Base-by-base conservation (phyloP, 805 yeast genomes). In the Komagataella ulmi region DNA sequence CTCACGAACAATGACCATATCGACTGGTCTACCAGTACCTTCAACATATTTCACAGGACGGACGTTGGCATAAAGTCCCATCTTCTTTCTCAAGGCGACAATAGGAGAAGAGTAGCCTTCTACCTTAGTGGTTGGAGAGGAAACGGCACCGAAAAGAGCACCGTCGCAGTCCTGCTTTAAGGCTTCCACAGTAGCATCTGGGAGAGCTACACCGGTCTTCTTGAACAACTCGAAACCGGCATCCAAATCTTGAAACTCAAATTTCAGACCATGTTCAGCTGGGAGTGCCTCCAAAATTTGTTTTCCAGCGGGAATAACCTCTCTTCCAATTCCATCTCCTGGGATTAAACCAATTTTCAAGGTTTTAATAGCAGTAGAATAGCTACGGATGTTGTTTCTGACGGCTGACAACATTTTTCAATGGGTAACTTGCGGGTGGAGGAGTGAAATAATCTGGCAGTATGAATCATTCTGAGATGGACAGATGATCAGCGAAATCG, bases 271-370 rank as follows among this genome's bases (percentile, higher is more conserved):
- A 61, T 75, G 85, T 53, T 77, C 72, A n/a, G 84, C 69, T 47
- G 91, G 89, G 53, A 93, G 77, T 55, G 81, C 83, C 69, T 91
- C 91, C 59, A 93, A 75, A 30, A 93, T 79, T 56, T 87, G 86
- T 59, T 80, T 79, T 60, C 99, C 99, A 47, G 98, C 96, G 55
- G 99, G 99, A 54, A 93, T 90, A 48, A 93, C 99, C 71, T 93
- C 99, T 63, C 85, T 81, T 52, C 99, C 99, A 59, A 93, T 93
- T 58, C 99, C 99, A 67, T 93, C 99, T 65, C 99, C 99, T 50
- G 99, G 97, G 59, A 93, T 90, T 64, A 93, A 76, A 54, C 87
- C 85, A 56, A 80, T 77, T 52, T 73, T 79, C 48, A 80, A 64
- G 24, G 75, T 71, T 58, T 77, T 78, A 49, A 74, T 58, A 44